Conservation (phyloP, 441 rosid species). For the Gossypium schwendimanii region DNA sequence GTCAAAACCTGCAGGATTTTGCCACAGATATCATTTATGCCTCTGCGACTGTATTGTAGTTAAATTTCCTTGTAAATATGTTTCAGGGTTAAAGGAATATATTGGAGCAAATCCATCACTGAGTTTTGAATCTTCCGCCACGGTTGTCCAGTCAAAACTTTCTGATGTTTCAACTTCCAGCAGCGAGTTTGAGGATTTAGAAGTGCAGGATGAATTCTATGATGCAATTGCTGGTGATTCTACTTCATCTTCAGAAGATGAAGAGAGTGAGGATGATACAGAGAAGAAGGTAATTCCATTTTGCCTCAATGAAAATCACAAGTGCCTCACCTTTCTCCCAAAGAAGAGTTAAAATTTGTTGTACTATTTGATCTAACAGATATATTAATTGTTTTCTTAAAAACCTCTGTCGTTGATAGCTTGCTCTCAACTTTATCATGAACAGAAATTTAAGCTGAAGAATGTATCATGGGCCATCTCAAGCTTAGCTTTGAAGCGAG, state of each 20-base stretch:
- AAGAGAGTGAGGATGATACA: slow-evolving; percentile 59
- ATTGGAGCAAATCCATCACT: slow-evolving; percentile 88
- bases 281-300: slow-evolving; percentile 37
- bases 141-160: slow-evolving; percentile 51
- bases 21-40: neutral
- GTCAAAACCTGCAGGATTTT: neutral
- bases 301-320: slow-evolving; percentile 8
- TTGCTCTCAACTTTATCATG: slow-evolving; percentile 36
- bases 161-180: slow-evolving; percentile 38
- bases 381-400: neutral
- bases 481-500: slow-evolving; percentile 62
- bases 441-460: slow-evolving; percentile 70
- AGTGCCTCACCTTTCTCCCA: neutral
- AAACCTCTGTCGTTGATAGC: slow-evolving; percentile 24
- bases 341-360: slow-evolving; percentile 7
- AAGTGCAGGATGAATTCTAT: slow-evolving; percentile 77
- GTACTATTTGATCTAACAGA: neutral
- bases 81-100: slow-evolving; percentile 88
- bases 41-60: neutral
- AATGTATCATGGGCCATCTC: slow-evolving; percentile 93
- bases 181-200: slow-evolving; percentile 55
- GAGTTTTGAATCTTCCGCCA: slow-evolving; percentile 44
- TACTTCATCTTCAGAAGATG: slow-evolving; percentile 58
- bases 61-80: slow-evolving; percentile 20
- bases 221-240: slow-evolving; percentile 75